A percentile compares a stretch with the other conserved stretches of the same genome.
Conservation (phyloP, 805 yeast genomes). For the Kodamaea neixiangensis region DNA sequence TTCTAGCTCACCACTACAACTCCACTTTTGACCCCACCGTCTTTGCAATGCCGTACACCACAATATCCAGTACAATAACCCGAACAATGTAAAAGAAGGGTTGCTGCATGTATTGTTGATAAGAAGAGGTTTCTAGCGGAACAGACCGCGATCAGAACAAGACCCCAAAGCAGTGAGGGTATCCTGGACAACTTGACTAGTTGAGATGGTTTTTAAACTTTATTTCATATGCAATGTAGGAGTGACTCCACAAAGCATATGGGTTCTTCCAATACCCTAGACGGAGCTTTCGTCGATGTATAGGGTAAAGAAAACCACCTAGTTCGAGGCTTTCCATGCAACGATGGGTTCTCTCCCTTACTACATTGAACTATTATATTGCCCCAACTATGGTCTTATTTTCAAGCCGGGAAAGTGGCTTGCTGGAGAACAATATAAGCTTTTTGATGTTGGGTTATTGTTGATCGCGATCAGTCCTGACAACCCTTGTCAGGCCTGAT, state of each 20-base stretch:
- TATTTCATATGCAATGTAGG: neutral
- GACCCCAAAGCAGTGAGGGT: neutral
- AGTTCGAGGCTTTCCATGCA: neutral
- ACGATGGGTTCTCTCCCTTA: neutral
- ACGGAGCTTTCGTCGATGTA: neutral
- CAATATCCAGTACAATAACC: too few relatives aligned
- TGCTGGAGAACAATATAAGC: too few relatives aligned
- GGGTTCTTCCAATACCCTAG: neutral
- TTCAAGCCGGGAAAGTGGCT: too few relatives aligned
- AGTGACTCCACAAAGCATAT: neutral
- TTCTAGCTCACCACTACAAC: too few relatives aligned
- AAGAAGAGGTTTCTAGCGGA: conserved; percentile 7
- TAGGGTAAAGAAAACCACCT: neutral
- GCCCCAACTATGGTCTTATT: neutral
- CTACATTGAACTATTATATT: neutral
- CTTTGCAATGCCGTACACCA: neutral
- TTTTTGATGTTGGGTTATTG: too few relatives aligned
- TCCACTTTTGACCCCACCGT: too few relatives aligned
- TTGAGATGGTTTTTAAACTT: neutral
- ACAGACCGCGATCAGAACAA: neutral
- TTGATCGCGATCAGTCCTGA: too few relatives aligned
- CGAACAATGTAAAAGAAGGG: neutral
- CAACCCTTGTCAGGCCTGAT: neutral
- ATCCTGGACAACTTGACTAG: neutral
- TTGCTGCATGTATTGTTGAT: neutral